Base-by-base conservation (phyloP, 257 asterid genomes). In the Echites panduratus region DNA sequence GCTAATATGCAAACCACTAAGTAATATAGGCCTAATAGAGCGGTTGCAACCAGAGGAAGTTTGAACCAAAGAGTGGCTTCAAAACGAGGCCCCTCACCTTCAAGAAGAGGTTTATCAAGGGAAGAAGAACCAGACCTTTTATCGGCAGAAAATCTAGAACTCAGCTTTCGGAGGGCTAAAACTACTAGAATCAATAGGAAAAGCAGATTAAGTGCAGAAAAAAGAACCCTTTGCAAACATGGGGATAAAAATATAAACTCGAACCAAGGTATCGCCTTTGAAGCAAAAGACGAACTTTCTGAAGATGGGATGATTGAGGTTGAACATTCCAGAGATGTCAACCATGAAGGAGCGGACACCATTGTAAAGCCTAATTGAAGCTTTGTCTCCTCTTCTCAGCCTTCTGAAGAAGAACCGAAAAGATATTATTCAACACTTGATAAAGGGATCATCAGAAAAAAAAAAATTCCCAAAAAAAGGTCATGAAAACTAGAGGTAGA, bases 171-270 rank as follows among this genome's bases (percentile, higher is more conserved):
- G 44, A 79, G 57, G 0, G 82, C 84, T 66, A 76, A 35, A 2
- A 77, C 76, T 27, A 79, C 3, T 27, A 83, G 74, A 12, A 71
- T 35, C 10, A 84, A 49, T 35, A 89, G 74, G 75, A 87, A 82
- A 61, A 87, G 59, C 59, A 82, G 75, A 35, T 84, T 77, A 56
- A 82, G 19, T 10, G 84, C 77, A 38, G 85, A 80, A 65, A 80
- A 84, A 11, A 82, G 75, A 70, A 83, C 59, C 80, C 88, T 84
- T 32, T 85, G 92, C 32, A 85, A 56, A 73, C 92, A 89, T 52
- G 95, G 92, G 6, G 87, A 74, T 1, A 89, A 86, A 58, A 82
- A 78, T 58, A 81, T 80, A 80, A 87, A 82, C 45, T 80, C 80
- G 5, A 81, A 67, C 90, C 87, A 85, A 1, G 29, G 40, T 7